Conservation (phyloP, 2,329 filamentous ascomycete species). For the Sarocladium strictum region DNA sequence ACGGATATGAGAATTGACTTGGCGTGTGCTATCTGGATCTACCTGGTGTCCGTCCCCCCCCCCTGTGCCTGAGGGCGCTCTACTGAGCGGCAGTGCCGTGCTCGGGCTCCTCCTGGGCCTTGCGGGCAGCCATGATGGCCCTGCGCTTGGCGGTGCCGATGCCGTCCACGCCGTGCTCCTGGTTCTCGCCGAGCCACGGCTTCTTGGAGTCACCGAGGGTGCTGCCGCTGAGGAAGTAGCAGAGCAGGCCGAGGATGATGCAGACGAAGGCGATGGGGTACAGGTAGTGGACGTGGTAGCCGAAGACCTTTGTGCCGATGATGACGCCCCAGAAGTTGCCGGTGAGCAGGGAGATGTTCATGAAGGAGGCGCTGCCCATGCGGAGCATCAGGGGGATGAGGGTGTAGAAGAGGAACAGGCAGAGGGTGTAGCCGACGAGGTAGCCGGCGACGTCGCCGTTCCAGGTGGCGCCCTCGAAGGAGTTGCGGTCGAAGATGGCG, state of each 20-base stretch:
- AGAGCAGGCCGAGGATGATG: conserved; percentile 77
- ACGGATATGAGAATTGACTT: not conserved
- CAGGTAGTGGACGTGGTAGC: conserved; percentile 73
- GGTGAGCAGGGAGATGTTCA: conserved; percentile 91
- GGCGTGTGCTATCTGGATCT: not conserved
- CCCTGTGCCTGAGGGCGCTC: not conserved
- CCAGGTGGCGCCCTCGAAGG: conserved; percentile 62
- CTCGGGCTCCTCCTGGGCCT: conserved; percentile 28
- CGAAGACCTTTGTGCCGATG: conserved; percentile 84
- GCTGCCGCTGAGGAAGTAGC: conserved; percentile 82
- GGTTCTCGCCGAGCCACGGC: conserved; percentile 86
- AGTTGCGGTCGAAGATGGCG: conserved; percentile 79
- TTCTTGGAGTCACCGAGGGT: conserved; percentile 84
- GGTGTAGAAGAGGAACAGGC: conserved; percentile 79
- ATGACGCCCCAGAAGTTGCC: conserved; percentile 97
- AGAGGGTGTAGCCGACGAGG: conserved; percentile 82
- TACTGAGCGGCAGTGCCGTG: conserved; percentile 12
- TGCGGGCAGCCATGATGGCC: conserved; percentile 54
- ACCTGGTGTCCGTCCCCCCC: too few species aligned
- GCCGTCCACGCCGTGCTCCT: conserved; percentile 74
- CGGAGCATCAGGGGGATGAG: conserved; percentile 83
- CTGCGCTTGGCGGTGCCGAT: conserved; percentile 80
- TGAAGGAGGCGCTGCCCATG: conserved; percentile 86
- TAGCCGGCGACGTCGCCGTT: conserved; percentile 68
- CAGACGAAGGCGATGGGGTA: conserved; percentile 94